Percentiles rank a stretch among this genome's conserved stretches.
Evolutionary conservation across 768 basidiomycete species (phyloP).

Genomic region (Hypholoma sublateritium): DNA sequence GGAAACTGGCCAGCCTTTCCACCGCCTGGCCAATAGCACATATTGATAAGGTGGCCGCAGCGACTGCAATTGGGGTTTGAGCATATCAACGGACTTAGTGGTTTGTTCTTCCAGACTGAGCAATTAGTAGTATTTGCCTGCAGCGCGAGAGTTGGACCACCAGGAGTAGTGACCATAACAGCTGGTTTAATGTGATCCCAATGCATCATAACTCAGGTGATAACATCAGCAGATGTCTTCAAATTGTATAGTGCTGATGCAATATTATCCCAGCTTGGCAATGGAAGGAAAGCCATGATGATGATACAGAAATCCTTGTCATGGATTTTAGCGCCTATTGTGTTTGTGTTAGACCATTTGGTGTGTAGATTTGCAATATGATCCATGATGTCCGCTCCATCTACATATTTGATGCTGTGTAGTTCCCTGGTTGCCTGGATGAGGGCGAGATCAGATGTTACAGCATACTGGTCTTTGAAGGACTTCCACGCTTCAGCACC

Average conservation of each 20-base stretch:
- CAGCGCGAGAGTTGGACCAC: neutral
- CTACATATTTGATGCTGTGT: neutral
- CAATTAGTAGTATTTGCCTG: neutral
- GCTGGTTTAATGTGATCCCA: neutral
- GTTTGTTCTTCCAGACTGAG: neutral
- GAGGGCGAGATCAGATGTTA: constrained; percentile 8
- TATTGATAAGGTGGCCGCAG: constrained; percentile 21
- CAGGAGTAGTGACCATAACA: neutral
- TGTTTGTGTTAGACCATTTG: constrained; percentile 15
- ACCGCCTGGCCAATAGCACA: constrained; percentile 33
- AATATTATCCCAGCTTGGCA: constrained; percentile 15
- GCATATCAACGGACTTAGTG: neutral
- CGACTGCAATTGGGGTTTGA: constrained; percentile 21
- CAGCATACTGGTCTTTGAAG: constrained; percentile 6
- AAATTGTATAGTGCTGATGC: neutral
- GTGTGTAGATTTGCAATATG: constrained; percentile 15
- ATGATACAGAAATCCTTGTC: constrained; percentile 17
- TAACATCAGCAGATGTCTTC: neutral
- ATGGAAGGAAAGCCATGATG: constrained; percentile 15
- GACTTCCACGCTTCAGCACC: constrained; percentile 19
- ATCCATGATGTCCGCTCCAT: constrained; percentile 11
- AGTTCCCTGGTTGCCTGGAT: constrained; percentile 8
- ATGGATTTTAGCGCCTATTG: constrained; percentile 16
- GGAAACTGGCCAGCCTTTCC: constrained; percentile 35
- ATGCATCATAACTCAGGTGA: neutral